Base-by-base conservation (phyloP, 78 protist species). In the Mantamonas sphyraenae region DNA sequence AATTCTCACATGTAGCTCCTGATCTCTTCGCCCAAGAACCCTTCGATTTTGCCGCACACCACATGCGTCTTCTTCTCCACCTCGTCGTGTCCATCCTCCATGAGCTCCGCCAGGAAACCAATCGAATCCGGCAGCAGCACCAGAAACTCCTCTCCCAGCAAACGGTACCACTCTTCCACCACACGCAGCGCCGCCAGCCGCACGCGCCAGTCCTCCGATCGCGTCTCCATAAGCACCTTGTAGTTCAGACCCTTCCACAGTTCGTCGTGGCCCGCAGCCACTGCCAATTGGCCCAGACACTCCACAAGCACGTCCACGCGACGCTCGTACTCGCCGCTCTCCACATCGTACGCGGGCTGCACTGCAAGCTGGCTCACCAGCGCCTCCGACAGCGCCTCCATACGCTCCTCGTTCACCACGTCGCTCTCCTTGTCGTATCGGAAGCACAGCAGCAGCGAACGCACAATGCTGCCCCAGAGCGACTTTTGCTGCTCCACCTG, bases 101-200 rank as follows among this genome's bases (percentile, higher is more conserved):
- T 37, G 20, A 76, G 64, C 67, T 85, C 90, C 31, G 86, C 76
- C 24, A 85, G 66, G 77, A 76, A 80, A 24, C 83, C 80, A 17
- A 85, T 69, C 0, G 86, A 77, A 63, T 85, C 90, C n/a, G 90
- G 90, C 61, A 85, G 59, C 34, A 81, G 51, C 7, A 71, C 22
- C 35, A 80, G 39, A 26, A 81, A 55, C 74, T 74, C 75, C 53
- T 85, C 90, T 22, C 86, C 85, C 73, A 85, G 34, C 17, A 75
- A 77, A 55, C 34, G 51, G 69, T 79, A 80, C 9, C 78, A 62
- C 53, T 74, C 74, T 20, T 79, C 55, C 39, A 71, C 51, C 4
- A 63, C 80, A 0, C 26, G 17, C 31, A 79, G 38, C 12, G 85
- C 77, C 14, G 76, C 75, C 17, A 47, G 33, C n/a, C 85, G 80